These are phyloP conservation scores for Gliomastix tumulicola DNA, from an alignment of 2,329 filamentous ascomycete genomes.

Conservation along the genomic window DNA sequence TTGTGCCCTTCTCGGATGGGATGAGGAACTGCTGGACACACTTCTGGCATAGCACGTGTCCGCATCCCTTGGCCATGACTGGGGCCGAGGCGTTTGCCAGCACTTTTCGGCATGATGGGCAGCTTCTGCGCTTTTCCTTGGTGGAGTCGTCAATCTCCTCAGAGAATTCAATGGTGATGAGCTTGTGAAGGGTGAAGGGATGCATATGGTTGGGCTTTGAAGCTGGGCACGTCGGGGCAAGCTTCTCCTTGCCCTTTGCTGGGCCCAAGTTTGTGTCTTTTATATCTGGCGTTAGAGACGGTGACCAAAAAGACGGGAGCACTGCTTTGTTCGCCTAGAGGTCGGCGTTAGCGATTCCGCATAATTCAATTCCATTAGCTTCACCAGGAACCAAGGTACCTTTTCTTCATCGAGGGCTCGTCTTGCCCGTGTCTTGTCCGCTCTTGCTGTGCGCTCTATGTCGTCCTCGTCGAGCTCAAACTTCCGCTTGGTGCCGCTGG, in stretches of 20 bases:
- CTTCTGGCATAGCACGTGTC: slow-evolving; percentile 81
- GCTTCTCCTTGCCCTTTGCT: slow-evolving; percentile 55
- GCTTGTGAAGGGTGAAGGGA: slow-evolving; percentile 66
- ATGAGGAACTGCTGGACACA: slow-evolving; percentile 82
- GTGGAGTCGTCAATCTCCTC: slow-evolving; percentile 52
- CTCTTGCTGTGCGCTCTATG: slow-evolving; percentile 59
- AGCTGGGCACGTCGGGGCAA: slow-evolving; percentile 68
- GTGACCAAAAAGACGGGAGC: slow-evolving; percentile 89
- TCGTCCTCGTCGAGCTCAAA: slow-evolving; percentile 70
- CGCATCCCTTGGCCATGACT: slow-evolving; percentile 78
- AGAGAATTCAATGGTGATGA: slow-evolving; percentile 71
- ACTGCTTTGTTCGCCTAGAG: no score
- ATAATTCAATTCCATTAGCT: neutral
- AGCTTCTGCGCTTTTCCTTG: slow-evolving; percentile 43
- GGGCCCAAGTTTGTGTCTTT: slow-evolving; percentile 41
- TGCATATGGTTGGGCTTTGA: slow-evolving; percentile 63
- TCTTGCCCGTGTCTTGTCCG: slow-evolving; percentile 64
- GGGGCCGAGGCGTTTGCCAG: slow-evolving; percentile 79
- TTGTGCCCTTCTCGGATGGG: slow-evolving; percentile 37
- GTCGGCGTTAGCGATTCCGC: no score
- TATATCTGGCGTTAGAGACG: slow-evolving; percentile 64
- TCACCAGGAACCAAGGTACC: slow-evolving; percentile 27
- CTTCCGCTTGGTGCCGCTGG: slow-evolving; percentile 56
- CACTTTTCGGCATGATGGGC: slow-evolving; percentile 78
- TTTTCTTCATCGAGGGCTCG: slow-evolving; percentile 68